Percentiles rank a stretch among this genome's conserved stretches.
Evolutionary conservation across 352 stramenopile genomes (phyloP).

Genomic region (Thalassiosira allenii): DNA sequence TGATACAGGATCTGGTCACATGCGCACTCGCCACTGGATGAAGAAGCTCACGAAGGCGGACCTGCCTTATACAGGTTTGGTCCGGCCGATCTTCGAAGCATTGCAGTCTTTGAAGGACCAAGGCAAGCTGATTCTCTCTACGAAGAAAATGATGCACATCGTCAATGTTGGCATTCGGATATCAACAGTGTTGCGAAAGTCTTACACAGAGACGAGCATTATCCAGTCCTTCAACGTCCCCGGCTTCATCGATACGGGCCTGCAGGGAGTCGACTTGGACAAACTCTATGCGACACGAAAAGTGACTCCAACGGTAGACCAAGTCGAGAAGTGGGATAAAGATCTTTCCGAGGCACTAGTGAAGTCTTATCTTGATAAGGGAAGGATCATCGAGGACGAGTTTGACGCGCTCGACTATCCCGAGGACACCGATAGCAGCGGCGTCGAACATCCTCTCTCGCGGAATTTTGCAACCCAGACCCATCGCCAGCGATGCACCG

Average conservation of each 20-base stretch:
- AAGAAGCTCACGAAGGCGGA: not conserved
- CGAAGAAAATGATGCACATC: not conserved
- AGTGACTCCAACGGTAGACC: not conserved
- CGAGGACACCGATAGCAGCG: slow-evolving; percentile 5
- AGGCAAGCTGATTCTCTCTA: slow-evolving; percentile 4
- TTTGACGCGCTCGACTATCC: slow-evolving; percentile 24
- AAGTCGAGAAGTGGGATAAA: slow-evolving; percentile 1
- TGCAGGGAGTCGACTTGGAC: not conserved
- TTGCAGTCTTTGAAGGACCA: not conserved
- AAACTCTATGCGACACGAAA: not conserved
- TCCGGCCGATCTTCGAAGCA: not conserved
- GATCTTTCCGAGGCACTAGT: slow-evolving; percentile 3
- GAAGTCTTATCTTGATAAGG: not conserved
- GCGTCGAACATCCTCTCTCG: slow-evolving; percentile 6
- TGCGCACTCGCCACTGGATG: not conserved
- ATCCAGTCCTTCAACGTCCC: not conserved
- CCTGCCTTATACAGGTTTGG: not conserved
- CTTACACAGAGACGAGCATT: slow-evolving; percentile 9
- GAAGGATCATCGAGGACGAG: not conserved
- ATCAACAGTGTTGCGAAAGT: not conserved
- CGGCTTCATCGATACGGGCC: not conserved
- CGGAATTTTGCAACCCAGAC: not conserved
- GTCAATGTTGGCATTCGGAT: not conserved
- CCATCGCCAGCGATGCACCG: not conserved
- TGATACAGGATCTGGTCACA: slow-evolving; percentile 4